Base-by-base conservation (phyloP, 108 stramenopile genomes). In the Nitzschia palea region DNA sequence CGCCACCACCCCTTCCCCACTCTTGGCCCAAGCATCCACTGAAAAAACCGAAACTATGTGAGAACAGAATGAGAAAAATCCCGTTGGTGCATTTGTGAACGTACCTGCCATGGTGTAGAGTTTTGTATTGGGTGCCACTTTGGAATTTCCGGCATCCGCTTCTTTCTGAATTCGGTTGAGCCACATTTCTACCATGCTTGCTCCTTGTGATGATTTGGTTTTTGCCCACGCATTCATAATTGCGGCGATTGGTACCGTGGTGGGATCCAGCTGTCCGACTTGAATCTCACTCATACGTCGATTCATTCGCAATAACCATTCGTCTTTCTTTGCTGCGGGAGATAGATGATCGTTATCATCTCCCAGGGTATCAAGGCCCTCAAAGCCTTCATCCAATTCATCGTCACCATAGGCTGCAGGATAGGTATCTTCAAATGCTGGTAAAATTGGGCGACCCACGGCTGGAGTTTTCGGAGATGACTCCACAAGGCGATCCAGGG, bases 161-260 rank as follows among this genome's bases (percentile, higher is more conserved):
- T 93, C 91, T 20, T 82, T 37, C 37, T 89, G 80, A 6, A 82
- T 81, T 17, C 91, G 78, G 33, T 86, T 77, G 48, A 93, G 67
- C 88, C 88, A 89, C 75, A 76, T 77, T 76, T 93, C 88, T 10
- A 86, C 87, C 88, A 89, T 93, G 61, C 74, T 74, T 15, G 91
- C 91, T 25, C 91, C 88, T 68, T 89, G 78, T 10, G 76, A 67
- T 26, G 76, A 78, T 58, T 93, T 93, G n/a, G 86, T 89, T 58
- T 89, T 93, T 50, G 91, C 88, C 88, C 91, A 93, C 36, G 79
- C 85, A 62, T 89, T 93, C 91, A 93, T 93, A 31, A 90, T 81
- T 42, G 89, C 87, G 25, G 71, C 62, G 4, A 93, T 50, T 18
- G 91, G 91, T 0, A 88, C 62, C 12, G 52, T 40, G 27, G 86